Evolutionary conservation across 2,329 filamentous ascomycete genomes (phyloP).

Genomic region (Colletotrichum sansevieriae): DNA sequence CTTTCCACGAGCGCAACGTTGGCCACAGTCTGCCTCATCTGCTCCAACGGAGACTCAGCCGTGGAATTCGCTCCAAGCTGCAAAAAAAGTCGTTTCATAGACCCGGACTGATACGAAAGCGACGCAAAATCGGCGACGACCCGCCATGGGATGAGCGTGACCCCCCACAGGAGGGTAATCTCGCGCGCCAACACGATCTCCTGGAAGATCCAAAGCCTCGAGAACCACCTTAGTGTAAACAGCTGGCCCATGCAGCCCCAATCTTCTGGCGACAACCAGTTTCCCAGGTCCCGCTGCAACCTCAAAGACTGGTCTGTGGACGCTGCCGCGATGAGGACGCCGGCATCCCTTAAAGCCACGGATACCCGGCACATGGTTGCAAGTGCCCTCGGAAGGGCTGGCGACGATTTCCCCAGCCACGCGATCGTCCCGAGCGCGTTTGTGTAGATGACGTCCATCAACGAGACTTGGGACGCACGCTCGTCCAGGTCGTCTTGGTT

Average conservation of each 20-base stretch:
- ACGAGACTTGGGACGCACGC: constrained; percentile 23
- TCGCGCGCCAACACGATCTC: not conserved
- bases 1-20: too few relatives aligned
- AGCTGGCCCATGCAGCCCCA: not conserved
- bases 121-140: not conserved
- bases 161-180: not conserved
- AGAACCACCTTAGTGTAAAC: constrained; percentile 5
- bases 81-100: not conserved
- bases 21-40: too few relatives aligned
- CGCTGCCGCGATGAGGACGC: not conserved
- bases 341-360: not conserved
- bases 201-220: not conserved
- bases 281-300: not conserved
- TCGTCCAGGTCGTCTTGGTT: constrained; percentile 15
- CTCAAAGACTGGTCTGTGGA: not conserved
- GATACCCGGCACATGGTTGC: not conserved
- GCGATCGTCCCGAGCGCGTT: constrained; percentile 22
- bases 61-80: too few relatives aligned
- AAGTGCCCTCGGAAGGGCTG: not conserved
- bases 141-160: not conserved
- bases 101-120: not conserved
- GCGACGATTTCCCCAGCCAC: constrained; percentile 22
- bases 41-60: too few relatives aligned
- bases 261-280: not conserved
- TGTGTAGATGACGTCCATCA: constrained; percentile 29